Evolutionary conservation across 2,329 filamentous ascomycete species (phyloP).

Genomic region (Colletotrichum sp.): DNA sequence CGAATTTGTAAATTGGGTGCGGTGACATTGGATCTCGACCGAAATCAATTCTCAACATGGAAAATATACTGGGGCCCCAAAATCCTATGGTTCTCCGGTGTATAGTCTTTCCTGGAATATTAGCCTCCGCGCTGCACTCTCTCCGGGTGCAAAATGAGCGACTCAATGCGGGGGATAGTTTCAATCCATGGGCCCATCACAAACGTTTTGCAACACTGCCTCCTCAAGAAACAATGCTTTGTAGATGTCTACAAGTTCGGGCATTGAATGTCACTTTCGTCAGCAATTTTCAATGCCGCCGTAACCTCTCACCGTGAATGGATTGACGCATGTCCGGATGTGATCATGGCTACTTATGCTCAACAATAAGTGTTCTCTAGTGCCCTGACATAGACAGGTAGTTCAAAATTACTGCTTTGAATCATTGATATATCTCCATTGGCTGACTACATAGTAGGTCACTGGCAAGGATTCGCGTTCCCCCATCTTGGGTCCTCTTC

Average conservation of each 20-base stretch:
- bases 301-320: neutral
- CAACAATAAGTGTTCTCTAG: neutral
- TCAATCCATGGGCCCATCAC: neutral
- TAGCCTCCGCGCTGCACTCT: accelerated
- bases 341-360: no score
- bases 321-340: neutral
- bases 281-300: neutral
- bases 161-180: neutral
- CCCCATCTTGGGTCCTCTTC: neutral
- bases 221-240: accelerated
- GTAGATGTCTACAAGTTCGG: accelerated
- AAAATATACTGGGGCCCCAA: neutral
- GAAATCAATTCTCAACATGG: neutral
- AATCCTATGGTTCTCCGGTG: neutral
- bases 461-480: neutral
- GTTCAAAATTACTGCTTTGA: accelerated
- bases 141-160: accelerated
- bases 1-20: neutral
- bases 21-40: neutral
- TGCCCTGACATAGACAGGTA: accelerated
- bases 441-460: neutral
- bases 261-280: accelerated
- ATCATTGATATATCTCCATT: neutral
- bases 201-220: neutral
- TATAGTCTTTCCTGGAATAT: accelerated